Percentiles rank a stretch among this genome's conserved stretches.
These are phyloP conservation scores for Colletotrichum sp. DNA, from an alignment of 2,329 filamentous ascomycete species.

Conservation along the genomic window DNA sequence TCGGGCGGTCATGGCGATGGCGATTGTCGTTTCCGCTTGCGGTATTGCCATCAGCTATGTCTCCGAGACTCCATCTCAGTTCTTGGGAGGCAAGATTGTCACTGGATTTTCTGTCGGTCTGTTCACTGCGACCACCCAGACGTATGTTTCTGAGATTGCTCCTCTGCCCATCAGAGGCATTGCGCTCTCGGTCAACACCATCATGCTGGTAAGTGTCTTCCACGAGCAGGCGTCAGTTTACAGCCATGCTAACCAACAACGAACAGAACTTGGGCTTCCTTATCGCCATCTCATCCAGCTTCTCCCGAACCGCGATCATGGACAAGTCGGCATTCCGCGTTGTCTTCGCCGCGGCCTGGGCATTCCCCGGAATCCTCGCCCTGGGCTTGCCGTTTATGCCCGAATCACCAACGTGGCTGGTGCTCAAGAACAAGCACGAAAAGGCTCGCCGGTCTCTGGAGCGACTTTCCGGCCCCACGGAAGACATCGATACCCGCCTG, in stretches of 20 bases:
- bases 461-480: slow-evolving; percentile 28
- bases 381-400: slow-evolving; percentile 32
- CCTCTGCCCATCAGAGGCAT: slow-evolving; percentile 39
- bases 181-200: slow-evolving; percentile 42
- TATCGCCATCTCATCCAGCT: slow-evolving; percentile 39
- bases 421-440: slow-evolving; percentile 34
- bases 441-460: slow-evolving; percentile 33
- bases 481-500: slow-evolving; percentile 37
- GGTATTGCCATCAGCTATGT: slow-evolving; percentile 24
- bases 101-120: slow-evolving; percentile 24
- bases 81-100: slow-evolving; percentile 26
- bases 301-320: slow-evolving; percentile 34
- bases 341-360: slow-evolving; percentile 36
- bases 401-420: slow-evolving; percentile 44
- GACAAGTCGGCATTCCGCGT: slow-evolving; percentile 30
- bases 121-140: slow-evolving; percentile 22
- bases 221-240: neutral
- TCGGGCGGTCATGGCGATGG: slow-evolving; percentile 16
- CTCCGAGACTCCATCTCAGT: slow-evolving; percentile 12
- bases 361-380: slow-evolving; percentile 29
- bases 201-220: slow-evolving; percentile 36
- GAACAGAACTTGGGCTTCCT: slow-evolving; percentile 22
- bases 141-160: slow-evolving; percentile 41
- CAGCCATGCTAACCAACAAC: neutral
- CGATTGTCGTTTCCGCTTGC: slow-evolving; percentile 4